These are phyloP conservation scores for Taphrina populina DNA, from an alignment of 1,139 yeast species.

Conservation along the genomic window DNA sequence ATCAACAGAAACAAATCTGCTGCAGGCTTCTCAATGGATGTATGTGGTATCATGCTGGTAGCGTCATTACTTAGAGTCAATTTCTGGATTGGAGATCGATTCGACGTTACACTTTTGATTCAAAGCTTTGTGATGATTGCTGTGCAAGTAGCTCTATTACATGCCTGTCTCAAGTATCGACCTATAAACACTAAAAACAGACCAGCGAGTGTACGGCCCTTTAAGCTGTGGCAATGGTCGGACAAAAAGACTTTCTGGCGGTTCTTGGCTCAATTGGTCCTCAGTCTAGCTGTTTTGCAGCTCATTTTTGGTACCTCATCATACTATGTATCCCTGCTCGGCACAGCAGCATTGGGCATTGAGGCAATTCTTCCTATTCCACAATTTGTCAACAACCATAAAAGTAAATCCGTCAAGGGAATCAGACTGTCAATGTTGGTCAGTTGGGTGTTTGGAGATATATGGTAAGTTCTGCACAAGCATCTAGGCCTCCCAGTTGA, in stretches of 20 bases:
- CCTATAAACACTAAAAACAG: not conserved
- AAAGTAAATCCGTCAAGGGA: constrained; percentile 69
- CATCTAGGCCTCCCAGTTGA: too few relatives aligned
- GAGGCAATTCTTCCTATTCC: constrained; percentile 84
- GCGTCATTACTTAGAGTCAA: constrained; percentile 71
- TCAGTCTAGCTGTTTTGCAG: constrained; percentile 51
- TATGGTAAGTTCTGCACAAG: too few relatives aligned
- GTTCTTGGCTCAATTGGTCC: constrained; percentile 56
- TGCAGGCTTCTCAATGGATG: constrained; percentile 78
- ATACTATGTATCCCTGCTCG: constrained; percentile 58
- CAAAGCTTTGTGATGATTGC: constrained; percentile 77
- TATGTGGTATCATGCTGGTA: constrained; percentile 85
- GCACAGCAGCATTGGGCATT: constrained; percentile 67
- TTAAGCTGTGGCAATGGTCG: constrained; percentile 70
- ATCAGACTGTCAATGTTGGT: constrained; percentile 70
- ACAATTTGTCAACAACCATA: constrained; percentile 69
- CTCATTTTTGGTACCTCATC: constrained; percentile 48
- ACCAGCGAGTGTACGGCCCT: constrained; percentile 60
- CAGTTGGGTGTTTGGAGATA: constrained; percentile 88
- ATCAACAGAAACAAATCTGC: constrained; percentile 64
- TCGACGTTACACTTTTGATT: constrained; percentile 66
- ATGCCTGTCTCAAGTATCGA: constrained; percentile 13
- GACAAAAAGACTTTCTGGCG: constrained; percentile 11
- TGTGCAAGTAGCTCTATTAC: constrained; percentile 52
- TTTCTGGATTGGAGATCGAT: constrained; percentile 75